Evolutionary conservation across 495 filamentous ascomycete species (phyloP), one percentile per base, ranked within the genome.

Genomic region (Penicillium cosmopolitanum): DNA sequence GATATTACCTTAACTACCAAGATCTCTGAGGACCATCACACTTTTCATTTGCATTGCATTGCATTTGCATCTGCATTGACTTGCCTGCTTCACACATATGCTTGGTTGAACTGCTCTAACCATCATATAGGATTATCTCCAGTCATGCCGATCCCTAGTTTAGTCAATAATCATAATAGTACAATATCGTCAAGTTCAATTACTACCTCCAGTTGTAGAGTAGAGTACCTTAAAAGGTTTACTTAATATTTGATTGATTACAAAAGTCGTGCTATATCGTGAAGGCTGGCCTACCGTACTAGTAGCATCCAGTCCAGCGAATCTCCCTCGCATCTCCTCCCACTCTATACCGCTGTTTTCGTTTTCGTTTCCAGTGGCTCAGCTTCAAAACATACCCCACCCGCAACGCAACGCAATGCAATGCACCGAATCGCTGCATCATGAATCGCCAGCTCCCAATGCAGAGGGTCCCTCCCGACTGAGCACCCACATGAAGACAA

Each of bases 401-500:
- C 6, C 25, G 25, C 28, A 9, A 7, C 8, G 28, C 28, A 31
- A 6, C 6, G 8, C 42, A 44, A 16, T 44, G 19, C 16, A n/a
- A 6, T 44, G 28, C 28, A 31, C 42, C 16, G 7, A 16, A 6
- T 43, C n/a, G 10, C 47, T 7, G 28, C 51, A 72, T 68, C 55
- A 74, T 50, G 76, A 73, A 28, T 66, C 64, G 28, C 61, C 63
- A 13, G 67, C 66, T 51, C 63, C 56, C 57, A 63, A 36, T 47
- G 56, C 51, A 21, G 66, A 64, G 0, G 74, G 77, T 10, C 76
- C 82, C 67, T 84, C 81, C 6, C 84, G 79, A 58, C 80, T 96
- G 57, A 98, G 79, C 61, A 93, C 84, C 89, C 95, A 94, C 91
- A 97, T 97, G 71, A 97, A 96, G 55, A 93, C 67, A 50, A 98